These are phyloP conservation scores for Pseudogymnoascus sp. DNA, from an alignment of 2,329 filamentous ascomycete genomes.

Conservation along the genomic window DNA sequence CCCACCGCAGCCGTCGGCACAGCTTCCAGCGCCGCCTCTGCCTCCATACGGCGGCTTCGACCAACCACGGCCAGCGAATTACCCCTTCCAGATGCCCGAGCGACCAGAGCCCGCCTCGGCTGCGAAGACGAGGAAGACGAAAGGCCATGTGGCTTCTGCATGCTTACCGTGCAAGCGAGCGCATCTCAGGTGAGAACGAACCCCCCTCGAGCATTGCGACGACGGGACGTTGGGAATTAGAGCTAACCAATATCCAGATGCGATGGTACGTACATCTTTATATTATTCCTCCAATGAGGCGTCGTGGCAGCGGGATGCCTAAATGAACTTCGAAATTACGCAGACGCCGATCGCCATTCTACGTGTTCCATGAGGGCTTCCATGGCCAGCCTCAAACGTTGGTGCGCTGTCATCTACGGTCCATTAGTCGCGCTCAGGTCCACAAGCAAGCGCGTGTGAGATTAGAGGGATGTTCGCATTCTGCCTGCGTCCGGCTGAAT, in stretches of 20 bases:
- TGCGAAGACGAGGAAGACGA: slow-evolving; percentile 59
- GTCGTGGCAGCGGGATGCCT: not conserved
- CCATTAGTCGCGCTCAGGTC: slow-evolving; percentile 1
- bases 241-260: slow-evolving; percentile 42
- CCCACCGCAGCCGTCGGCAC: not conserved
- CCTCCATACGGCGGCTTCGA: not conserved
- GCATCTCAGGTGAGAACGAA: slow-evolving; percentile 54
- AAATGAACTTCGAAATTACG: slow-evolving; percentile 4
- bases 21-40: not conserved
- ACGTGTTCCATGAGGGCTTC: not conserved
- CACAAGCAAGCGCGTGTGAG: slow-evolving; percentile 5
- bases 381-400: not conserved
- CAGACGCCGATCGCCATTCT: slow-evolving; percentile 2
- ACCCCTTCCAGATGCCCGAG: not conserved
- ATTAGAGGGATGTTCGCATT: slow-evolving; percentile 2
- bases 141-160: slow-evolving; percentile 76
- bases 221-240: not conserved
- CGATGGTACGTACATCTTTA: slow-evolving; percentile 49
- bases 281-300: slow-evolving; percentile 12
- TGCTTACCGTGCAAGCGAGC: slow-evolving; percentile 82
- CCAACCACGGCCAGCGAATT: not conserved
- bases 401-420: not conserved
- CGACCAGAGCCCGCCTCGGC: slow-evolving; percentile 25
- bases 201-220: slow-evolving; percentile 1
- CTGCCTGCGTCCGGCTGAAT: not conserved